Base-by-base conservation (phyloP, 192 early-diverging fungal species). In the Endogone sp. region DNA sequence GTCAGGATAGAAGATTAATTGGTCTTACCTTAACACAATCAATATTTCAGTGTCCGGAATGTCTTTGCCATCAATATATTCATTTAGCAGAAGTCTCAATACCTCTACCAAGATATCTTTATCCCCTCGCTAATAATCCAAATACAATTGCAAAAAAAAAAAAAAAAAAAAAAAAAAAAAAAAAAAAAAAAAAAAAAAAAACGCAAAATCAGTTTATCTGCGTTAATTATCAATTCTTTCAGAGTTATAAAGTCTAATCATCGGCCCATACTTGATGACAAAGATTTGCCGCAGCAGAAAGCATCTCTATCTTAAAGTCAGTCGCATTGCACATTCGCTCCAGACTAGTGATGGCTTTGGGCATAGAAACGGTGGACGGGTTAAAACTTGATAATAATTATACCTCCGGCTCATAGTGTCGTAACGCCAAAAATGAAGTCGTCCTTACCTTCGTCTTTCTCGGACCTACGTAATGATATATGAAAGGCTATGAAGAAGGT, bases 401-500 rank as follows among this genome's bases (percentile, higher is more conserved):
- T n/a, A n/a, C n/a, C n/a, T n/a, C n/a, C n/a, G n/a, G n/a, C n/a
- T n/a, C n/a, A n/a, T n/a, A n/a, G n/a, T n/a, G n/a, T n/a, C n/a
- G 13, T 44, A 44, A 44, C 37, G 37, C 13, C 37, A 13, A 13
- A 49, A 16, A 21, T 27, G 27, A 32, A 54, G 4, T 27, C 22
- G 16, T 21, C 29, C 26, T 13, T 37, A 72, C 65, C 71, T 60
- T 72, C 25, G 21, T 37, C 71, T 21, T 62, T 28, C 28, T 72
- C 26, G 20, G 29, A n/a, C 27, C 25, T 66, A 55, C 66, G 58
- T 13, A 72, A 55, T 16, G 65, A 23, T 31, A 72, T 67, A 28
- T 72, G 57, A 44, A 32, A 72, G 20, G 67, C 27, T 67, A 72
- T 60, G 37, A 62, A 72, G 62, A 60, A 72, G 63, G 65, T 72